A percentile compares a stretch with the other conserved stretches of the same genome.
These are phyloP conservation scores for Paramecium sonneborni DNA, from an alignment of 73 alveolate genomes.

Conservation along the genomic window DNA sequence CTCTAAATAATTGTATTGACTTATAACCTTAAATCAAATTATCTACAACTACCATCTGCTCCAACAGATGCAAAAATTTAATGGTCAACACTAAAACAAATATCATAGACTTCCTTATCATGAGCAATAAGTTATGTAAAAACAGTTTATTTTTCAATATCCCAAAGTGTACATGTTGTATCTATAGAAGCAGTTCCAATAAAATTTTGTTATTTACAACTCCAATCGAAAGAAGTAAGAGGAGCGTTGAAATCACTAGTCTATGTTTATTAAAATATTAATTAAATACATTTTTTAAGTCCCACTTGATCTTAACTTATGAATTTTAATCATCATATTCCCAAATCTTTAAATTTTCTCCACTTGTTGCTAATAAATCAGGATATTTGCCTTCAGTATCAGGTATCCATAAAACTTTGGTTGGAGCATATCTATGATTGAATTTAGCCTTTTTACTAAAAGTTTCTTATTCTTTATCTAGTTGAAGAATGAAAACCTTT, in stretches of 20 bases:
- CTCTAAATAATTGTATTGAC: constrained; percentile 57
- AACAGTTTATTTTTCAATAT: constrained; percentile 89
- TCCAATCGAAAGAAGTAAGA: constrained; percentile 99
- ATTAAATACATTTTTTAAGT: constrained; percentile 63
- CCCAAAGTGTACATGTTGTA: constrained; percentile 99
- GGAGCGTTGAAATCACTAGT: constrained; percentile 85
- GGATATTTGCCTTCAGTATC: constrained; percentile 71
- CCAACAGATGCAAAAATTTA: constrained; percentile 97
- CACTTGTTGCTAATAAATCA: constrained; percentile 82
- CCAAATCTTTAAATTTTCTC: constrained; percentile 84
- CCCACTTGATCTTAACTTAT: constrained; percentile 68
- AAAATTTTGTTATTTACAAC: constrained; percentile 83
- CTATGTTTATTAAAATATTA: neutral
- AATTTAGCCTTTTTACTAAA: constrained; percentile 70
- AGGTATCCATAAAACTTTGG: constrained; percentile 97
- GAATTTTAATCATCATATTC: constrained; percentile 71
- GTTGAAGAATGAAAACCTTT: constrained; percentile 72
- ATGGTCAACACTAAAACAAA: constrained; percentile 91
- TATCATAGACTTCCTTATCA: constrained; percentile 99
- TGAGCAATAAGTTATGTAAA: constrained; percentile 98
- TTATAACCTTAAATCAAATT: constrained; percentile 87
- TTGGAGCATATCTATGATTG: constrained; percentile 92
- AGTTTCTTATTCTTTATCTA: constrained; percentile 73
- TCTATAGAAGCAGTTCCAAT: constrained; percentile 97
- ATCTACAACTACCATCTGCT: constrained; percentile 98